These are phyloP conservation scores for Mortierella sp. DNA, from an alignment of 371 early-diverging fungal species.

Conservation along the genomic window DNA sequence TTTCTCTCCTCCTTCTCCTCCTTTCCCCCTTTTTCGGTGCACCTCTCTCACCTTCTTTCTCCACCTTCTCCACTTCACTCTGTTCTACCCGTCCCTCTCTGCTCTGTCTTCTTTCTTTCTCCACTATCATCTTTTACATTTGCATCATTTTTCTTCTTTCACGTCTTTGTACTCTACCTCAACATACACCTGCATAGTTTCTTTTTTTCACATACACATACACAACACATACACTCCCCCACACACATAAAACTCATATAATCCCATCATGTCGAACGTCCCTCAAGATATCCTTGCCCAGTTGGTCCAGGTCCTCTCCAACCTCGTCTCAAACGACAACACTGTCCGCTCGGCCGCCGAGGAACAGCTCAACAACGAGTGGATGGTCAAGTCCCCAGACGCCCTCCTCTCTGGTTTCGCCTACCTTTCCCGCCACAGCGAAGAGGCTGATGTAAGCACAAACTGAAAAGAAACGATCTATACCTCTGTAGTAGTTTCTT, in stretches of 20 bases:
- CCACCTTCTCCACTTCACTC: constrained; percentile 16
- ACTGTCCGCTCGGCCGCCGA: constrained; percentile 78
- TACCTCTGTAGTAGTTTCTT: too few relatives aligned
- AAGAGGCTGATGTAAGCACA: constrained; percentile 65
- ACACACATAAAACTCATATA: constrained; percentile 11
- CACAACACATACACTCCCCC: neutral
- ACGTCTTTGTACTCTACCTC: constrained; percentile 4
- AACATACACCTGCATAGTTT: neutral
- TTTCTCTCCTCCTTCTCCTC: neutral
- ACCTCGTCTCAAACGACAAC: constrained; percentile 73
- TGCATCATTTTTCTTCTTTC: constrained; percentile 11
- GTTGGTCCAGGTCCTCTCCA: constrained; percentile 69
- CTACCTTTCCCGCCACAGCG: constrained; percentile 68
- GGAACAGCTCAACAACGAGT: constrained; percentile 77
- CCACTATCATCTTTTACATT: constrained; percentile 33
- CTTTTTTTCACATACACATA: neutral
- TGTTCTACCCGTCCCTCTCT: constrained; percentile 1
- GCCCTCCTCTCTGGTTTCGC: constrained; percentile 78
- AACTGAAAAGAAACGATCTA: too few relatives aligned
- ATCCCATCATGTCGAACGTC: constrained; percentile 55
- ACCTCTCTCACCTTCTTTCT: constrained; percentile 1
- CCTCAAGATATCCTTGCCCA: constrained; percentile 72
- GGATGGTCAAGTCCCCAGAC: constrained; percentile 78
- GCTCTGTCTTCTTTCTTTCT: constrained; percentile 12
- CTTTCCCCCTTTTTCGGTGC: constrained; percentile 8